A percentile compares a stretch with the other conserved stretches of the same genome.
These are phyloP conservation scores for Phyllosticta citrichinensis DNA, from an alignment of 2,329 filamentous ascomycete species.

Conservation along the genomic window DNA sequence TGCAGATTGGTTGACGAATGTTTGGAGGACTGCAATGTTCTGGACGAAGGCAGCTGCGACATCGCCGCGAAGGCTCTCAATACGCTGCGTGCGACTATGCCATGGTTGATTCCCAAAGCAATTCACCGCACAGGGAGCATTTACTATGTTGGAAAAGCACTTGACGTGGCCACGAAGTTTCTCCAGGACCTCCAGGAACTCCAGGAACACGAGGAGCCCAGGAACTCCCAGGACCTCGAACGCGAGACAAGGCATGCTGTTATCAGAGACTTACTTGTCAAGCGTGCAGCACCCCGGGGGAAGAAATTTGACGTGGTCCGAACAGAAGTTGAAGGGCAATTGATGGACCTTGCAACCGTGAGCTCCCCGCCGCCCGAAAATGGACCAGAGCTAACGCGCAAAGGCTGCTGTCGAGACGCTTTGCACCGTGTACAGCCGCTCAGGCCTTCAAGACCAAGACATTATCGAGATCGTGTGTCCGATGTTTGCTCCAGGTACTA, in stretches of 20 bases:
- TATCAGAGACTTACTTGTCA: no score
- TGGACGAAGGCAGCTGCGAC: conserved; percentile 55
- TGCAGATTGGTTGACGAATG: conserved; percentile 66
- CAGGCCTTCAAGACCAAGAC: conserved; percentile 63
- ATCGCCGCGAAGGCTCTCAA: conserved; percentile 69
- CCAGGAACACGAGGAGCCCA: no score
- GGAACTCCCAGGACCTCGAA: no score
- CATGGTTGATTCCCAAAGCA: conserved; percentile 80
- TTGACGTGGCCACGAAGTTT: conserved; percentile 26
- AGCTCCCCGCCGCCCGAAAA: background rate
- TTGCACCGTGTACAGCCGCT: conserved; percentile 69
- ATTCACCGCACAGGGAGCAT: conserved; percentile 46
- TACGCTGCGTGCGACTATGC: conserved; percentile 67
- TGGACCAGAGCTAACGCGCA: background rate
- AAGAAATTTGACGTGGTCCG: no score
- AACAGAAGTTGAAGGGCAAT: no score
- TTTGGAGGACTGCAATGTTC: conserved; percentile 53
- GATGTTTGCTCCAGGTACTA: conserved; percentile 63
- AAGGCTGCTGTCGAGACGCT: conserved; percentile 62
- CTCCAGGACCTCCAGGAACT: conserved; percentile 16
- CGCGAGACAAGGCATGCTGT: no score
- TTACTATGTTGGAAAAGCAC: conserved; percentile 28
- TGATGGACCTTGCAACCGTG: conserved; percentile 16
- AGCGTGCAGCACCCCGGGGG: no score
- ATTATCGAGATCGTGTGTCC: conserved; percentile 69